These are phyloP conservation scores for Sugiyamaella valdiviana DNA, from an alignment of 805 yeast genomes.

Conservation along the genomic window DNA sequence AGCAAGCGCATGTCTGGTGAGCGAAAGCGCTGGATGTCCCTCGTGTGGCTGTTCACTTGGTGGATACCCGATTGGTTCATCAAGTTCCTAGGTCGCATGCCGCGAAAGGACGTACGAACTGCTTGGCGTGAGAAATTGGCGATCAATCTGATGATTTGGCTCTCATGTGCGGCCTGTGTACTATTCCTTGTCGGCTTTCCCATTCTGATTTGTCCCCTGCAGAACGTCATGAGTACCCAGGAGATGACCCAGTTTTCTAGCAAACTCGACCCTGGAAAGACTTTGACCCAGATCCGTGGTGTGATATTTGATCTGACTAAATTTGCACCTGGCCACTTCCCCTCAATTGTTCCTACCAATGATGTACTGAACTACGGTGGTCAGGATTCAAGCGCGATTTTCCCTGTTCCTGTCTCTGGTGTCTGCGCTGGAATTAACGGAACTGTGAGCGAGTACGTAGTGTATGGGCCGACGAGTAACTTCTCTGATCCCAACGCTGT, in stretches of 20 bases:
- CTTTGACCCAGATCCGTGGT: constrained; percentile 35
- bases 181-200: constrained; percentile 36
- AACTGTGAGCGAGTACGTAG: constrained; percentile 24
- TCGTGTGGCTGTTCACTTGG: constrained; percentile 36
- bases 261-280: constrained; percentile 28
- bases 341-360: constrained; percentile 31
- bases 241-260: constrained; percentile 31
- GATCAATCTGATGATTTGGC: constrained; percentile 38
- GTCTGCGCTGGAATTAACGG: constrained; percentile 34
- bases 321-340: constrained; percentile 36
- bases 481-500: constrained; percentile 35
- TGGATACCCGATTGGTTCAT: constrained; percentile 36
- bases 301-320: constrained; percentile 35
- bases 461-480: constrained; percentile 28
- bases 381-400: constrained; percentile 30
- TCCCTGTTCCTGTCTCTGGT: constrained; percentile 37
- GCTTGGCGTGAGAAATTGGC: constrained; percentile 42
- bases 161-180: constrained; percentile 31
- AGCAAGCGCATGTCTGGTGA: constrained; percentile 23
- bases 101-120: constrained; percentile 32
- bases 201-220: constrained; percentile 36
- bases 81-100: constrained; percentile 28
- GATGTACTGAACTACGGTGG: constrained; percentile 37
- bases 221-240: constrained; percentile 31
- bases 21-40: constrained; percentile 33